These are phyloP conservation scores for Populus ilicifolia DNA, from an alignment of 345 rosid species.

Conservation along the genomic window DNA sequence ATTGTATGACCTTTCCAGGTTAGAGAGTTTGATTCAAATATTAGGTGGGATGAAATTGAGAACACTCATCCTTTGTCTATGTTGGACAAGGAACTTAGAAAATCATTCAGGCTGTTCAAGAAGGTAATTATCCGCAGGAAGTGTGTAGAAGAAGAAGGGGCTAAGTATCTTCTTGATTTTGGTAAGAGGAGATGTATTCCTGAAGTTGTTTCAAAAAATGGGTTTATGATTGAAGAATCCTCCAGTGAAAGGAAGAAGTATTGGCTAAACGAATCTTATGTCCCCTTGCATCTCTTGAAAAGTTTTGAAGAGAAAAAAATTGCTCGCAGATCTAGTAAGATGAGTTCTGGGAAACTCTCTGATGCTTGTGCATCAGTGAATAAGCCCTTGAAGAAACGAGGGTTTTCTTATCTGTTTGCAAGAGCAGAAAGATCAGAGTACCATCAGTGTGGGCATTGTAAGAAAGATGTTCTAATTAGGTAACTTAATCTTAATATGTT, in stretches of 20 bases:
- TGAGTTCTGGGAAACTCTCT: slow-evolving; percentile 37
- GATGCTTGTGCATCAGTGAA: slow-evolving; percentile 31
- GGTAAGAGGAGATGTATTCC: slow-evolving; percentile 93
- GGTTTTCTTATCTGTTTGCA: slow-evolving; percentile 74
- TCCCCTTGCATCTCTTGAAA: slow-evolving; percentile 91
- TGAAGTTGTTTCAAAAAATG: slow-evolving; percentile 61
- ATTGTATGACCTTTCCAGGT: slow-evolving; percentile 51
- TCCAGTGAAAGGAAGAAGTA: slow-evolving; percentile 83
- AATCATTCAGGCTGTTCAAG: slow-evolving; percentile 75
- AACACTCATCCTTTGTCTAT: slow-evolving; percentile 51
- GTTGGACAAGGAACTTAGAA: slow-evolving; percentile 68
- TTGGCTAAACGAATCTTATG: slow-evolving; percentile 73
- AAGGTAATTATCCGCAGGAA: slow-evolving; percentile 81
- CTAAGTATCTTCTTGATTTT: slow-evolving; percentile 92
- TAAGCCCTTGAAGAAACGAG: slow-evolving; percentile 43
- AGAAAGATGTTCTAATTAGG: slow-evolving; percentile 72
- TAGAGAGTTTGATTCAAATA: slow-evolving; percentile 71
- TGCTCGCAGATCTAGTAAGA: slow-evolving; percentile 50
- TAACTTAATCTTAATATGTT: slow-evolving; percentile 19
- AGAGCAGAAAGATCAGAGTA: slow-evolving; percentile 71
- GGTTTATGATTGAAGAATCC: slow-evolving; percentile 69
- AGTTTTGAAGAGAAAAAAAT: slow-evolving; percentile 88
- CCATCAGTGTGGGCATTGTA: slow-evolving; percentile 73
- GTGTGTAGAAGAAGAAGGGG: slow-evolving; percentile 46
- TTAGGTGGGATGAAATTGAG: slow-evolving; percentile 88